Conservation (phyloP, 805 yeast species). For the Candida sakaeoensis region DNA sequence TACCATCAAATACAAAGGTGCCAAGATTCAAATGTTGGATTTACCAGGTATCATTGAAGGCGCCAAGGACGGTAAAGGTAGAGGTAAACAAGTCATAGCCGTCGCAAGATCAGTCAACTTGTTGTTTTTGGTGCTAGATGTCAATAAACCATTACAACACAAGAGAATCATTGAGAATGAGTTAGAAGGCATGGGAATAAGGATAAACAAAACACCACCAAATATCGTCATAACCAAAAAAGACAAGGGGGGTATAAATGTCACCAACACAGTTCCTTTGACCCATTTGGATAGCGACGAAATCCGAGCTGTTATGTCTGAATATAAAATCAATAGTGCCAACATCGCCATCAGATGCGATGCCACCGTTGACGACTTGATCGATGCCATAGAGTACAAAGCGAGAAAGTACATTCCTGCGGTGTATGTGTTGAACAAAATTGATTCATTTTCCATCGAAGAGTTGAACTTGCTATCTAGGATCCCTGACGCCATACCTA, state of each 20-base stretch:
- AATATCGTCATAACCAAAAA: constrained; percentile 88
- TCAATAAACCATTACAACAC: constrained; percentile 92
- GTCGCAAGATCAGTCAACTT: constrained; percentile 97
- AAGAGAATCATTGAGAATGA: constrained; percentile 92
- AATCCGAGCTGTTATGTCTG: constrained; percentile 92
- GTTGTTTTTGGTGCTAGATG: constrained; percentile 90
- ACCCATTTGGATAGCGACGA: constrained; percentile 91
- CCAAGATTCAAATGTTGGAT: constrained; percentile 94
- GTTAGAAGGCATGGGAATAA: constrained; percentile 94
- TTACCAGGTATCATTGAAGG: constrained; percentile 89
- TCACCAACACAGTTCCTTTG: constrained; percentile 89
- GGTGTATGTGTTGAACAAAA: constrained; percentile 88
- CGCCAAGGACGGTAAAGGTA: constrained; percentile 87
- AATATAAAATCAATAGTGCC: constrained; percentile 92
- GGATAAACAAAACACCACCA: constrained; percentile 89
- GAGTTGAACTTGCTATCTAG: constrained; percentile 87
- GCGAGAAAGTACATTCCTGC: constrained; percentile 95
- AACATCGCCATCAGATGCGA: constrained; percentile 96
- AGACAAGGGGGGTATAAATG: constrained; percentile 93
- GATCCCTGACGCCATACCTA: constrained; percentile 96
- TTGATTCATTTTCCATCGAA: constrained; percentile 90
- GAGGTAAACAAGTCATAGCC: constrained; percentile 96
- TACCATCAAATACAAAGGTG: constrained; percentile 92
- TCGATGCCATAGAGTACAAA: constrained; percentile 88
- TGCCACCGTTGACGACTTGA: constrained; percentile 95